Base-by-base conservation (phyloP, 495 filamentous ascomycete species). In the Penicillium flavigenum region DNA sequence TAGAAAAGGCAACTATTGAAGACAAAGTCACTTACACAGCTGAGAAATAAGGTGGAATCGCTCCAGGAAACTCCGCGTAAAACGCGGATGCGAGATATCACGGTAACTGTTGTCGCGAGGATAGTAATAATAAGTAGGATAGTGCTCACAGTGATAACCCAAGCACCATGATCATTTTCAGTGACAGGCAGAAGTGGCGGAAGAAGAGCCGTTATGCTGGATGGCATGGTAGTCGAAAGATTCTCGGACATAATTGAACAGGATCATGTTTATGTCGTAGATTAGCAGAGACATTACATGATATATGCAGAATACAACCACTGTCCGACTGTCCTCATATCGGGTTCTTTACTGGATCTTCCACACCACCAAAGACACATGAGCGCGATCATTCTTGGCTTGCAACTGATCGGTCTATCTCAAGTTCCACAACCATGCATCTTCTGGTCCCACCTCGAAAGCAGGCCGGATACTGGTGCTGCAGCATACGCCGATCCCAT, bases 81-180 rank as follows among this genome's bases (percentile, higher is more conserved):
- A 36, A 46, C 20, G n/a, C 48, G 47, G 31, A 58, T 29, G 7
- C 49, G 56, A 20, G 56, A 58, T 52, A 58, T 53, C 22, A 53
- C 27, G 0, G 56, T 46, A 4, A 60, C 34, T 26, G 32, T 54
- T 11, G 52, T 54, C 19, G 52, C 52, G 4, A 54, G 43, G 19
- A 49, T 51, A 14, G 58, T 50, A 7, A 60, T 44, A 20, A 60
- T 39, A 14, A 60, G 51, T 26, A 60, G 22, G 6, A 60, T 60
- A 19, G 58, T 60, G 51, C 58, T 56, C 24, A 60, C 57, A 1
- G 50, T 54, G 7, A 59, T 59, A 14, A 59, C 57, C 57, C 58
- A 60, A 3, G 58, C 46, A 5, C 58, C 41, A 47, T 60, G 58
- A 34, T 60, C 51, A 46, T 56, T 39, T 3, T 48, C 36, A 1